Evolutionary conservation across 2,329 filamentous ascomycete species (phyloP), one percentile per base, ranked within the genome.

Genomic region (Penicillium sp.): DNA sequence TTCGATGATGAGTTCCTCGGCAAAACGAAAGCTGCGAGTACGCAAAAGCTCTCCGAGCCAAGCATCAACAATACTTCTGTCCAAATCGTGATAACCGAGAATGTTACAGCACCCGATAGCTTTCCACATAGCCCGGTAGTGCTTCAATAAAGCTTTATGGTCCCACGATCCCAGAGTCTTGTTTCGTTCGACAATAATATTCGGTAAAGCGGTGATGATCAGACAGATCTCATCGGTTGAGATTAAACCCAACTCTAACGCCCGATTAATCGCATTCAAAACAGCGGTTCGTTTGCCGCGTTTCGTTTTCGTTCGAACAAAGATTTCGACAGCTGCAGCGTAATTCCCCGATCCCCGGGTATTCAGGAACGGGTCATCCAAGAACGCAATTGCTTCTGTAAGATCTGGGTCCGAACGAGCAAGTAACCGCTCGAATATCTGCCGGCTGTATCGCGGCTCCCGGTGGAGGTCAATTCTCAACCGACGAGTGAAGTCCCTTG

Each of bases 281-380:
- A 71, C 57, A 21, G 63, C 57, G 5, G 51, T 59, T 40, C 68
- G 61, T 19, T 62, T 60, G 4, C 55, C 45, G 38, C 61, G 53
- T 39, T 60, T 61, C 33, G 55, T 47, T 36, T 66, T 62, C 5
- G 59, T 54, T n/a, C 53, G 56, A 25, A 62, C 47, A 38, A 71
- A 65, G 51, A 68, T 47, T 25, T 72, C 54, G 16, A 76, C 63
- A 10, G 69, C 61, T 5, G 60, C 57, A 15, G 68, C 47, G 49
- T 74, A 76, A 58, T 77, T 77, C 1, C 69, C 67, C 6, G 75
- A 68, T 7, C 71, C 71, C 9, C 60, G 60, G 8, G 69, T 65
- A 54, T 77, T 77, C 36, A 77, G 49, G 16, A 62, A 68, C 0
- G 71, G 67, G 51, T 77, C 74, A 45, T 71, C 66, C 40, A 77